These are phyloP conservation scores for Aspergillus floridensis DNA, from an alignment of 2,329 filamentous ascomycete species.

Conservation along the genomic window DNA sequence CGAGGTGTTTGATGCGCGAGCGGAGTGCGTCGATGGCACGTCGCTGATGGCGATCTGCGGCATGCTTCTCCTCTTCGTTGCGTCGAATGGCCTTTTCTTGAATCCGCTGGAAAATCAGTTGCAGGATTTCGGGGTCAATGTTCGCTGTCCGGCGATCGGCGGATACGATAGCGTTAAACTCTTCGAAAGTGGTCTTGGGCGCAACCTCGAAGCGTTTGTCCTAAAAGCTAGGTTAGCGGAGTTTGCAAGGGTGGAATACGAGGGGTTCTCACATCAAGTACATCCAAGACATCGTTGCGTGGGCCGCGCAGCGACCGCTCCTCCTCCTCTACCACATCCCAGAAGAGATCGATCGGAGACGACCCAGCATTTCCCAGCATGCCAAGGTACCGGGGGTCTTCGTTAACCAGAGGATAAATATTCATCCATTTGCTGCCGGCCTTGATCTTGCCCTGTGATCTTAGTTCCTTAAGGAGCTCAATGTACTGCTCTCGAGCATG, in stretches of 20 bases:
- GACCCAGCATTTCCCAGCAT: constrained; percentile 85
- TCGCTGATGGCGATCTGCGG: constrained; percentile 80
- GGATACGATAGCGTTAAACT: constrained; percentile 79
- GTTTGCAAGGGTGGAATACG: background rate
- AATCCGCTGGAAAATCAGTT: constrained; percentile 80
- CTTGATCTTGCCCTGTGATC: constrained; percentile 75
- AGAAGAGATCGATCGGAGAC: constrained; percentile 86
- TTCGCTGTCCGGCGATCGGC: constrained; percentile 84
- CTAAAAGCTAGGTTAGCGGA: constrained; percentile 51
- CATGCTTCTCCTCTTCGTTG: constrained; percentile 76
- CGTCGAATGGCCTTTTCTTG: constrained; percentile 82
- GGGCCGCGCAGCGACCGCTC: constrained; percentile 79
- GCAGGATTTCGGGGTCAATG: constrained; percentile 75
- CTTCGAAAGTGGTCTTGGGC: constrained; percentile 79
- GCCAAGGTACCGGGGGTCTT: constrained; percentile 77
- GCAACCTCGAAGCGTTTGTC: constrained; percentile 91
- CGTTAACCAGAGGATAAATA: constrained; percentile 69
- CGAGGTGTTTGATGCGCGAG: constrained; percentile 81
- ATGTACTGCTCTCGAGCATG: constrained; percentile 81
- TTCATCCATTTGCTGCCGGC: constrained; percentile 88
- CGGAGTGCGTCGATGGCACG: constrained; percentile 81
- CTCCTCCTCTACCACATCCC: constrained; percentile 92
- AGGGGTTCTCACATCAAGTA: constrained; percentile 68
- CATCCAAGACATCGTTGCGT: constrained; percentile 80
- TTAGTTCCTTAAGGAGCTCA: constrained; percentile 70